A percentile compares a stretch with the other conserved stretches of the same genome.
phyloP scores from a whole-genome alignment of 306 rosid species.

The Comarum palustre region DNA sequence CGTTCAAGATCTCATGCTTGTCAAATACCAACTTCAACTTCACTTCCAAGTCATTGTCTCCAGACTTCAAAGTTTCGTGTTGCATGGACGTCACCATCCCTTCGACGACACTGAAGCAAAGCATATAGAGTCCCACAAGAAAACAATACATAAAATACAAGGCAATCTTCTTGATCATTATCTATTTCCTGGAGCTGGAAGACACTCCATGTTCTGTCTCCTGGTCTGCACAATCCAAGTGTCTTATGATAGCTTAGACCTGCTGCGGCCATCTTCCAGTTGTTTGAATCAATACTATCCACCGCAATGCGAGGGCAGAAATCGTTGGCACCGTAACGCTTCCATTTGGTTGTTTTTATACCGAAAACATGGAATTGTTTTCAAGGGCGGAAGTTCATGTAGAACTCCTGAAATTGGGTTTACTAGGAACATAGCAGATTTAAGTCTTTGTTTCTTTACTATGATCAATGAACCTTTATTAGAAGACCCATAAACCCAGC shows the following conservation, averaged over 20 bases:
- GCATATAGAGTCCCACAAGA: neutral
- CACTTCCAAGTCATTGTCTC: neutral
- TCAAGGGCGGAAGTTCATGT: neutral
- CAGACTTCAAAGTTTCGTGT: neutral
- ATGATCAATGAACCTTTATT: slow-evolving; percentile 3
- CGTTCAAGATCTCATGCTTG: neutral
- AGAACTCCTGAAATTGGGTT: neutral
- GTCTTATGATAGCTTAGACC: neutral
- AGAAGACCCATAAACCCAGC: neutral
- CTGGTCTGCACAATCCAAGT: neutral
- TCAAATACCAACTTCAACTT: neutral
- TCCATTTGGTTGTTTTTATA: neutral
- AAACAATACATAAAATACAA: neutral
- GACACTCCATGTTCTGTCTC: neutral
- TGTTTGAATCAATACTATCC: neutral
- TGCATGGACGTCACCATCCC: neutral
- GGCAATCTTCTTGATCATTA: neutral
- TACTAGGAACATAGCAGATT: neutral
- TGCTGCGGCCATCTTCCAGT: neutral
- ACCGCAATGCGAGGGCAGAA: neutral
- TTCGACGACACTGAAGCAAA: neutral
- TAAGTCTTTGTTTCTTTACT: neutral
- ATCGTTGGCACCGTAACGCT: neutral
- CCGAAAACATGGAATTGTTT: neutral
- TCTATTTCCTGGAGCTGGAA: neutral